Evolutionary conservation across 1,284 basidiomycete genomes (phyloP), one percentile per base, ranked within the genome.

Genomic region (Leccinum fallax): DNA sequence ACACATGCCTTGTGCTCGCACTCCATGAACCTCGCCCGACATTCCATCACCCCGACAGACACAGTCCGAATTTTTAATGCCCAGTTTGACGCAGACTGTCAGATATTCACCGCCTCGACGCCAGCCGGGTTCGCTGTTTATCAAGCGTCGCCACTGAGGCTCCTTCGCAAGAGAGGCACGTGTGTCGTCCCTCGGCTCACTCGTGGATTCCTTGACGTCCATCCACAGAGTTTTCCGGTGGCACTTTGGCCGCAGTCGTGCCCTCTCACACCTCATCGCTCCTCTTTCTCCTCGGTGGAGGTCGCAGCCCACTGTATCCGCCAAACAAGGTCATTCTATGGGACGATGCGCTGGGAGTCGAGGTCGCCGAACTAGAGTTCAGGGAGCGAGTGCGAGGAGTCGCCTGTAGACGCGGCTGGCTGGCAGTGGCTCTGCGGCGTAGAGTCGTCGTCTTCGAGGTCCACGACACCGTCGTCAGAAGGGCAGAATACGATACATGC

Each of bases 251-350:
- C 16, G 81, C 87, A 48, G 93, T 88, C 3, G 82, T 93, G 4
- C 93, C 94, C 1, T 78, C 95, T 58, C 93, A 95, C 68, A 83
- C 87, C 24, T 91, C 94, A 4, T 95, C 94, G 62, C 79, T 98
- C 34, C 79, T 97, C 53, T 95, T 95, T 73, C 86, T 98, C 46
- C 83, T 97, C 65, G 95, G 95, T 54, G 95, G 95, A 55, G 94
- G 95, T 32, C 81, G 87, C 56, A 91, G 90, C 71, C 95, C 95
- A n/a, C 82, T 93, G 6, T 98, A 95, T 76, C 89, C 95, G 30
- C 93, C 93, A 28, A 98, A 98, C 80, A 98, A 97, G 79, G 92
- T 95, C 53, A 83, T 97, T 60, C 76, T 98, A 53, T 97, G 93
- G 89, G 91, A 97, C 76, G 93, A 95, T 76, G 83, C 82, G 2